Evolutionary conservation across 371 early-diverging fungal genomes (phyloP), one percentile per base, ranked within the genome.

Genomic region (Gilbertella persicaria): DNA sequence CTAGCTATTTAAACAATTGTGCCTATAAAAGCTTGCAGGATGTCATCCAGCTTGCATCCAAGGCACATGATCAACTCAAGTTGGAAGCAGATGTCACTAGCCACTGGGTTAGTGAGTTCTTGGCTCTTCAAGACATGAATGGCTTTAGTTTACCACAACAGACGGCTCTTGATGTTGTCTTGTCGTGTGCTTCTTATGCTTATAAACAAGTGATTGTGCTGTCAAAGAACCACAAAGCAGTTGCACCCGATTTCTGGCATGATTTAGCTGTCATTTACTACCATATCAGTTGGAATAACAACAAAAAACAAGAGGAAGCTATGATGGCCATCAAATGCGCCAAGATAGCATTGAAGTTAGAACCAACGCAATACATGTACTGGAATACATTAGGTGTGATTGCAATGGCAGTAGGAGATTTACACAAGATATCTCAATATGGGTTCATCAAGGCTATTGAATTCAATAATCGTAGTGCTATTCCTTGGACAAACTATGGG

Each of bases 401-500:
- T 28, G 71, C 87, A 1, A 58, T 84, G 36, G 48, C 62, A 3
- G 50, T 40, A 3, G 37, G 36, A 9, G 46, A 59, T 8, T 55
- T 87, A 26, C 73, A 85, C 13, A 77, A 75, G 48, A 63, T 92
- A 20, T 84, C 89, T 43, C 97, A 96, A 59, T 91, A 95, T 60
- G 87, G 92, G 0, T 81, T 95, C 52, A 85, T 95, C 55, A 81
- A 84, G 60, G 86, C 96, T 2, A 79, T 90, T 49, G 89, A 89
- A 46, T 71, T 77, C 35, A 86, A 88, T 46, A 66, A 81, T 23
- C 70, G 83, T 79, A 78, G 73, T 46, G 83, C 89, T 2, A 78
- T 78, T 4, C 66, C 90, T 4, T 95, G 93, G 93, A 80, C 88
- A 2, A 94, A 94, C 57, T 79, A 92, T 45, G 97, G 95, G 0